Evolutionary conservation across 2,329 filamentous ascomycete genomes (phyloP), one percentile per base, ranked within the genome.

Genomic region (Penicillium crustosum): DNA sequence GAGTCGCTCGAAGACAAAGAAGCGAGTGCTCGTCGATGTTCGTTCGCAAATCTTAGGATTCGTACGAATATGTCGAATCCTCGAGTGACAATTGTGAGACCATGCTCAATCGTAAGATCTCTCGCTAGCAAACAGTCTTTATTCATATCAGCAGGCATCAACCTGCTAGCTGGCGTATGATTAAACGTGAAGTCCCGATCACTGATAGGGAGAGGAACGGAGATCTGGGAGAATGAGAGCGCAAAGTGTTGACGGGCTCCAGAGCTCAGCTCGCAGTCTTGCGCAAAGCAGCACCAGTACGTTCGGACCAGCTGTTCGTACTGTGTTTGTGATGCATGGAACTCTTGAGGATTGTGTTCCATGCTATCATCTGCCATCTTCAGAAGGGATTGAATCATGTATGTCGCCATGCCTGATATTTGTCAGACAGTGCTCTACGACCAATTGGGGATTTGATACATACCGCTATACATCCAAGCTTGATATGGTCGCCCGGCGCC

Each of bases 381-480:
- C 4, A 75, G 56, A 17, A 75, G 64, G 1, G 70, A 73, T 51
- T 75, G 72, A 15, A 75, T 73, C 72, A 75, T 75, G 41, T 75
- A 75, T 0, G 72, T 75, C 6, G 72, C 72, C 72, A 75, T 75
- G 17, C 72, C 71, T 74, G 27, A 7, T 21, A 4, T 2, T 19
- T 39, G 31, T 66, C n/a, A 66, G 53, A 12, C 9, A 23, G 48
- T 21, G 49, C 8, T 33, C 5, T 29, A 6, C 3, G 2, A 6
- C 10, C 2, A 29, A 25, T 25, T 21, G 0, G 3, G n/a, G 1
- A n/a, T n/a, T 10, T 1, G 23, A 41, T 8, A 60, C 62, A 19
- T 61, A 73, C 72, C 72, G 45, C 72, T 75, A 53, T 74, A 75
- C 72, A 75, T 75, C 72, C 72, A 75, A 2, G 72, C 72, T 43